Conservation (phyloP, 345 rosid species). For the Gossypium ekmanianum region DNA sequence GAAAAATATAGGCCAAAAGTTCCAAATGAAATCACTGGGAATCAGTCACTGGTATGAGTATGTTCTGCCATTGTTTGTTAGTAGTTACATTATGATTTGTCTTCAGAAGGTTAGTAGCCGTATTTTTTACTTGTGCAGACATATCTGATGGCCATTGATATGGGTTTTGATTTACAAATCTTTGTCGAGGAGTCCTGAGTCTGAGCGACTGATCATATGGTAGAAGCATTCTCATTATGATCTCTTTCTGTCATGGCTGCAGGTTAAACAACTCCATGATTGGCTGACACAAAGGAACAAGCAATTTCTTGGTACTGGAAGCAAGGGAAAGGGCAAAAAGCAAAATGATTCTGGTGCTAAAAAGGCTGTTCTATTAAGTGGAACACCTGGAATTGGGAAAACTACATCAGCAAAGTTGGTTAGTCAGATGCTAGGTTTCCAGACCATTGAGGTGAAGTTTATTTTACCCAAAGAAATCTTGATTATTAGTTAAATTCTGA, state of each 20-base stretch:
- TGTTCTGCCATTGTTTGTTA: neutral
- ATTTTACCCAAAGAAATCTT: slow-evolving; percentile 8
- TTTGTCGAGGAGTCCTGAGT: neutral
- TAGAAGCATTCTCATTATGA: slow-evolving; percentile 6
- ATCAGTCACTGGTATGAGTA: slow-evolving; percentile 65
- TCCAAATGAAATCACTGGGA: slow-evolving; percentile 87
- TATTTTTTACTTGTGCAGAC: neutral
- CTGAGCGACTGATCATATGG: neutral
- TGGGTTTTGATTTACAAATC: neutral
- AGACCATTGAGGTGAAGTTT: slow-evolving; percentile 72
- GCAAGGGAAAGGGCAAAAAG: slow-evolving; percentile 71
- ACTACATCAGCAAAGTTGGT: slow-evolving; percentile 92
- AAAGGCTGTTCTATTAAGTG: slow-evolving; percentile 84
- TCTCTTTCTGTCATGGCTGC: slow-evolving; percentile 22
- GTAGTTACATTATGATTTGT: neutral
- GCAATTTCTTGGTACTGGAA: slow-evolving; percentile 59
- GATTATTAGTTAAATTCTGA: slow-evolving; percentile 2
- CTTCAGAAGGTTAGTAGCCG: neutral
- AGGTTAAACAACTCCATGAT: slow-evolving; percentile 88
- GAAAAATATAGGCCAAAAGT: slow-evolving; percentile 85
- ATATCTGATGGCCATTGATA: neutral
- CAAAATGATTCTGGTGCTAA: slow-evolving; percentile 63
- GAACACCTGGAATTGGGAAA: slow-evolving; percentile 97
- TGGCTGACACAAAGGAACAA: slow-evolving; percentile 85
- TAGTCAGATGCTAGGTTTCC: slow-evolving; percentile 89